Percentiles rank a stretch among this genome's conserved stretches.
These are phyloP conservation scores for Actinomortierella ambigua DNA, from an alignment of 371 early-diverging fungal genomes.

Conservation along the genomic window DNA sequence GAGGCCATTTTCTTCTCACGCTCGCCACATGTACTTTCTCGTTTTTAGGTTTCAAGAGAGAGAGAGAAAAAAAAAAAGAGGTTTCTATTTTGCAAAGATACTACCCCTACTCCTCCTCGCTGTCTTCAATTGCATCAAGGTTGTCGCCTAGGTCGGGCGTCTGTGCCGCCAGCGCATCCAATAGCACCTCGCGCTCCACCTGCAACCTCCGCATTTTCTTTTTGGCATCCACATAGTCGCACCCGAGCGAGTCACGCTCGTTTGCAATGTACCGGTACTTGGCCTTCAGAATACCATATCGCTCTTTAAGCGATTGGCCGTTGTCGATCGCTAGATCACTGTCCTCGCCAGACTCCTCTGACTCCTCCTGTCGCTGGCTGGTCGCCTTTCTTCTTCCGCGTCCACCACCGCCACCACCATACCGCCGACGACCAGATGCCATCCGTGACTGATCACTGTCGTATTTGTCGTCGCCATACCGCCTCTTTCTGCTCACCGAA, in stretches of 20 bases:
- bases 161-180: conserved; percentile 55
- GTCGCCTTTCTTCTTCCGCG: conserved; percentile 1
- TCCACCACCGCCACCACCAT: neutral
- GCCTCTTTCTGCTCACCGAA: neutral
- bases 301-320: conserved; percentile 38
- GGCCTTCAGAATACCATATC: conserved; percentile 60
- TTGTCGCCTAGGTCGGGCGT: conserved; percentile 40
- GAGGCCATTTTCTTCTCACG: neutral
- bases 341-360: conserved; percentile 34
- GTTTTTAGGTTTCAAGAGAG: neutral
- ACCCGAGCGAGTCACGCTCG: conserved; percentile 60
- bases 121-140: conserved; percentile 35
- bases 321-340: conserved; percentile 31
- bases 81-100: too few species aligned
- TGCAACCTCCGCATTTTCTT: conserved; percentile 55
- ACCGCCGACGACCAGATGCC: neutral
- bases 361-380: conserved; percentile 1
- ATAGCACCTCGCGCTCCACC: conserved; percentile 55
- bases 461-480: neutral
- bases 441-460: too few species aligned
- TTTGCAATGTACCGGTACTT: conserved; percentile 58
- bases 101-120: conserved; percentile 32
- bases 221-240: conserved; percentile 54
- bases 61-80: neutral
- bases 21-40: neutral